These are phyloP conservation scores for Fragilaria radians DNA, from an alignment of 108 stramenopile species.

Conservation along the genomic window DNA sequence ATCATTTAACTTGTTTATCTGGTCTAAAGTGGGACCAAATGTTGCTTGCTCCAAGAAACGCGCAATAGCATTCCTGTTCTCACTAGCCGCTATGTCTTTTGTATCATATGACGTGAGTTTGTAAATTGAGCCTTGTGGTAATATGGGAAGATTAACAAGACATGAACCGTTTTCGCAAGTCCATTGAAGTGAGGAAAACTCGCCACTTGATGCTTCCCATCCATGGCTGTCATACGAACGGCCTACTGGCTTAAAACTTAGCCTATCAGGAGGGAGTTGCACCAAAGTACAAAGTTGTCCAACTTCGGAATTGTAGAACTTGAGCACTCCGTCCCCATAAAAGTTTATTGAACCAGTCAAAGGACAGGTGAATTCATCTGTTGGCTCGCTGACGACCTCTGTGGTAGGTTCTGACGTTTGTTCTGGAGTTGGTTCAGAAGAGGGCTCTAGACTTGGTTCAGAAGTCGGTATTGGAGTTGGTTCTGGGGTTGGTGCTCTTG, in stretches of 20 bases:
- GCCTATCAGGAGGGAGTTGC: not conserved
- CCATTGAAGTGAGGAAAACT: not conserved
- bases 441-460: no score
- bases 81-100: not conserved
- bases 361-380: no score
- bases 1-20: conserved; percentile 21
- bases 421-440: no score
- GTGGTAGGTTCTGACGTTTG: no score
- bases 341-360: no score
- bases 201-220: not conserved
- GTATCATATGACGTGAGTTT: not conserved
- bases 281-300: not conserved
- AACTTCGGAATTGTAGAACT: no score
- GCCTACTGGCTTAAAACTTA: conserved; percentile 7
- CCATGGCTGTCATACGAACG: not conserved
- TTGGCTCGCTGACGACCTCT: no score
- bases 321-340: no score
- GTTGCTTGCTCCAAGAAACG: conserved; percentile 23
- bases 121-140: not conserved
- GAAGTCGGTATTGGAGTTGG: no score
- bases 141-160: not conserved
- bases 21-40: conserved; percentile 25
- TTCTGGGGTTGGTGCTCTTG: no score
- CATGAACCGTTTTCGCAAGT: not conserved
- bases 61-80: conserved; percentile 12